Evolutionary conservation across 768 basidiomycete species (phyloP).

Genomic region (Pseudohyphozyma bogoriensis): DNA sequence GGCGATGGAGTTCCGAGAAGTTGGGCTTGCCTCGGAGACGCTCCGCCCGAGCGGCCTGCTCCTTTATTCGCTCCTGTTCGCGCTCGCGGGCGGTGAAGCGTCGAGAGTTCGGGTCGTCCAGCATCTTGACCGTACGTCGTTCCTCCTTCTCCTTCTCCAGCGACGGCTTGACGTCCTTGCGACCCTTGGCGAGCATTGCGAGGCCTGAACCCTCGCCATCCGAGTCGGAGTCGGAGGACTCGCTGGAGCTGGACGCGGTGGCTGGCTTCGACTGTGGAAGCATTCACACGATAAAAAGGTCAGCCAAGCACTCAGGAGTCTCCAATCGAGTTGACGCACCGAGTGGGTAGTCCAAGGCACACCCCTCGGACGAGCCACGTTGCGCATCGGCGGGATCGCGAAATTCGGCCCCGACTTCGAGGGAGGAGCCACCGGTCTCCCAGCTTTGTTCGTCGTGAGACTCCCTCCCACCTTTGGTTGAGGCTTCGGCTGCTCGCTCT

Average conservation of each 20-base stretch:
- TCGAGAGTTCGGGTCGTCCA: slow-evolving; percentile 40
- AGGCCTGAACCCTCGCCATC: slow-evolving; percentile 34
- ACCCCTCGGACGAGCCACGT: slow-evolving; percentile 10
- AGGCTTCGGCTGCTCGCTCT: not conserved
- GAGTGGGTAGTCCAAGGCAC: slow-evolving; percentile 29
- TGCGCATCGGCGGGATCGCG: not conserved
- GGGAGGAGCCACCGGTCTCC: not conserved
- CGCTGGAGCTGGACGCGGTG: slow-evolving; percentile 10
- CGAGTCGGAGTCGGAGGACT: slow-evolving; percentile 10
- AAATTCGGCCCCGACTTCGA: slow-evolving; percentile 1
- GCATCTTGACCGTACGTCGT: slow-evolving; percentile 52
- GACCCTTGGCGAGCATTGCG: slow-evolving; percentile 30
- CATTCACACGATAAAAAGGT: too few relatives aligned
- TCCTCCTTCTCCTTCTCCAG: slow-evolving; percentile 23
- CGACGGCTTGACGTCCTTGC: slow-evolving; percentile 40
- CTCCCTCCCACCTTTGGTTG: not conserved
- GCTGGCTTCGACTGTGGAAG: slow-evolving; percentile 15
- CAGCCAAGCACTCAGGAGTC: too few relatives aligned
- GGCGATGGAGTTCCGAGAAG: slow-evolving; percentile 62
- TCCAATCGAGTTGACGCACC: not conserved
- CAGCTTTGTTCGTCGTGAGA: not conserved
- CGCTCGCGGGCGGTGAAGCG: not conserved
- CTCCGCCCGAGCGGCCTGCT: slow-evolving; percentile 22
- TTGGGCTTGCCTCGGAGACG: slow-evolving; percentile 72
- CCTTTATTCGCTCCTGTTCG: slow-evolving; percentile 19